A percentile compares a stretch with the other conserved stretches of the same genome.
Evolutionary conservation across 371 early-diverging fungal genomes (phyloP).

Genomic region (Syncephalastrum monosporum): DNA sequence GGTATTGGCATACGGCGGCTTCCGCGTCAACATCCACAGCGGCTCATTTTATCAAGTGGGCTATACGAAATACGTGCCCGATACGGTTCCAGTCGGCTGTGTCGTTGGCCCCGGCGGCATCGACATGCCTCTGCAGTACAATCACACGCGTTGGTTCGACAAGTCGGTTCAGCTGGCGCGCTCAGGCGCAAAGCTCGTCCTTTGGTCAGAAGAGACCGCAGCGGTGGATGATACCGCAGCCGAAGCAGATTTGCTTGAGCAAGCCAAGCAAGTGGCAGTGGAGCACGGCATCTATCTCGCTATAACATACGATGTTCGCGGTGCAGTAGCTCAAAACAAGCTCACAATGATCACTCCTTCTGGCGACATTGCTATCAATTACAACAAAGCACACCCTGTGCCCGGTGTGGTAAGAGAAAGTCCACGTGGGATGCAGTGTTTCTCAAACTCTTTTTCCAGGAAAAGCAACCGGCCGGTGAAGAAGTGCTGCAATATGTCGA

Average conservation of each 20-base stretch:
- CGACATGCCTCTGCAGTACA: conserved; percentile 5
- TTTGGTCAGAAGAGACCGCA: conserved; percentile 48
- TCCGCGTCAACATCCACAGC: conserved; percentile 18
- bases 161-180: conserved; percentile 20
- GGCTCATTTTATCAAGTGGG: conserved; percentile 32
- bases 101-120: conserved; percentile 27
- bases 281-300: conserved; percentile 42
- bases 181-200: conserved; percentile 45
- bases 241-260: conserved; percentile 23
- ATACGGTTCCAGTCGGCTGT: conserved; percentile 33
- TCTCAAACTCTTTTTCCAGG: conserved; percentile 15
- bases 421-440: not conserved
- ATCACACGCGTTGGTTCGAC: conserved; percentile 31
- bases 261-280: conserved; percentile 31
- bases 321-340: conserved; percentile 34
- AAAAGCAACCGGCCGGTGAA: conserved; percentile 37
- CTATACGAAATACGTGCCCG: conserved; percentile 27
- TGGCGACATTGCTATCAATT: conserved; percentile 47
- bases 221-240: conserved; percentile 17
- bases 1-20: conserved; percentile 25
- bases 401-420: conserved; percentile 34
- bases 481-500: conserved; percentile 43
- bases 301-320: conserved; percentile 32
- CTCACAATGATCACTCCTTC: conserved; percentile 44
- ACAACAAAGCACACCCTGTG: conserved; percentile 57